Evolutionary conservation across 768 basidiomycete species (phyloP), one percentile per base, ranked within the genome.

Genomic region (Dentipellis fragilis): DNA sequence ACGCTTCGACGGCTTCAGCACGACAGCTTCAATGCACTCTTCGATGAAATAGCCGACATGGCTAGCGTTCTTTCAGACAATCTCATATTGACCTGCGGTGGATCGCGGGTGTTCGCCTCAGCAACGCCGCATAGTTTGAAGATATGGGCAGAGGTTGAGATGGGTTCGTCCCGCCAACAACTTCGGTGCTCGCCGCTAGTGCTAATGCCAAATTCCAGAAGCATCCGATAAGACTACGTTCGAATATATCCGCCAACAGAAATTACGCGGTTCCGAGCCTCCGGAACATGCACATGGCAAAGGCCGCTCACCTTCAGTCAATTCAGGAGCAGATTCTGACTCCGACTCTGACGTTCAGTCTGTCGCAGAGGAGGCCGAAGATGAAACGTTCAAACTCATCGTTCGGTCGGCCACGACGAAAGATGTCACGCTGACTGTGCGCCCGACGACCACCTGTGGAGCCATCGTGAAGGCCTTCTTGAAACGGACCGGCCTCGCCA

Each of bases 381-480:
- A 65, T 34, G 78, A 81, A 55, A 84, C 73, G 34, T 78, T 90
- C 70, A 86, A 81, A 59, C 73, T 91, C 23, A 72, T 78, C 39
- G 65, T 91, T 10, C 85, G 85, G 16, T 86, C 87, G 1, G 75
- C 73, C 10, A 71, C 69, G 36, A 67, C 71, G 16, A 82, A 78
- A 55, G 76, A 80, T 39, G 75, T 90, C 49, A 74, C 76, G 1
- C 72, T 92, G 35, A 84, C 76, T 2, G 89, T 90, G 6, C 83
- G 87, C 7, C 77, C 80, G 7, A 85, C 84, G 17, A 88, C 89
- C 17, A 89, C 79, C 54, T 89, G 88, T 55, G 83, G 82, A 12
- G 80, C 84, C 0, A 86, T 92, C 54, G 78, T 91, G 51, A 79
- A 78, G 61, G 86, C 84, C 0, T 92, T 85, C 67, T 70, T 92